Conservation (phyloP, 257 asterid genomes). For the Schizonepeta tenuifolia region DNA sequence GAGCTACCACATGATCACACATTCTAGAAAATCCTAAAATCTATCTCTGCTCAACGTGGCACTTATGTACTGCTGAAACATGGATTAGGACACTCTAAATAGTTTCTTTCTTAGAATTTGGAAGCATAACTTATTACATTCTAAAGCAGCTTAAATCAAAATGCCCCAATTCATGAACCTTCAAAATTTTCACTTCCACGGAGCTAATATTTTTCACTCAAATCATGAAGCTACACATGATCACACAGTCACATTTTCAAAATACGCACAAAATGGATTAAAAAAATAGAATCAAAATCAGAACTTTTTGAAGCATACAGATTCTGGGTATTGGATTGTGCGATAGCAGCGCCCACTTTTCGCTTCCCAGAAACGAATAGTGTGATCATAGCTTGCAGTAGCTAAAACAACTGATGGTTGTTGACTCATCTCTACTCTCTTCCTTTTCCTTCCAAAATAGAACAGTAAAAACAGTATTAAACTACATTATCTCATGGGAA, state of each 20-base stretch:
- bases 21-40: slow-evolving; percentile 17
- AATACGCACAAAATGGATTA: not conserved
- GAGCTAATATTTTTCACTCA: not conserved
- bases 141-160: slow-evolving; percentile 1
- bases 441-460: slow-evolving; percentile 19
- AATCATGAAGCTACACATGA: not conserved
- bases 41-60: not conserved
- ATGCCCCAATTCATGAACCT: slow-evolving; percentile 10
- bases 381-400: slow-evolving; percentile 98
- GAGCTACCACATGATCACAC: not conserved
- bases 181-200: not conserved
- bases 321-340: slow-evolving; percentile 94
- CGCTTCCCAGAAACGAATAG: slow-evolving; percentile 97
- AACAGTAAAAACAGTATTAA: not conserved
- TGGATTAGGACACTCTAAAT: not conserved
- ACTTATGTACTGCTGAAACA: no score
- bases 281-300: not conserved
- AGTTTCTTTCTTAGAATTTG: no score
- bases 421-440: slow-evolving; percentile 61
- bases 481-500: not conserved
- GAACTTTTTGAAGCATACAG: slow-evolving; percentile 49
- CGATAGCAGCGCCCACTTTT: slow-evolving; percentile 90
- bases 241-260: not conserved
- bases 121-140: no score
- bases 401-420: slow-evolving; percentile 96